Evolutionary conservation across 345 rosid species (phyloP), one percentile per base, ranked within the genome.

Genomic region (Camelina hispida): DNA sequence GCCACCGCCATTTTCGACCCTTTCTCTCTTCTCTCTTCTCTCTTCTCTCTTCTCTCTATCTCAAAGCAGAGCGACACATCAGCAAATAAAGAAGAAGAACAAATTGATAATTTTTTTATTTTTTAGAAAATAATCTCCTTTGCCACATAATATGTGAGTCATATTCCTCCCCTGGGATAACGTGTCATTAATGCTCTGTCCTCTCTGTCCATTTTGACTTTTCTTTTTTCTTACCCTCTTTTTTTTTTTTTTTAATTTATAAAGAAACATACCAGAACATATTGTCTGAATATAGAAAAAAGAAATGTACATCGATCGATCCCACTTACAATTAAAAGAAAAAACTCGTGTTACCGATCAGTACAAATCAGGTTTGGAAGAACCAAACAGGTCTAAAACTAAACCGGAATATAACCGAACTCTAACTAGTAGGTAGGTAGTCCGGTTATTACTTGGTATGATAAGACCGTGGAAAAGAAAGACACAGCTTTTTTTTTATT

Each of bases 1-100:
- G 90, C 83, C 73, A 83, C 87, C 75, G 80, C 84, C 78, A 62
- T 74, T 60, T 42, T 61, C 68, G 47, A 60, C 65, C 57, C 58
- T 9, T 17, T 37, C 40, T 52, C 6, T 20, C 14, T 15, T 9
- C 2, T 69, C 60, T 67, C 68, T 56, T 55, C 25, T 35, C 22
- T 63, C 22, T 15, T 9, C 2, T 69, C 60, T 67, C 68, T 56
- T 55, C 25, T 35, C 22, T 63, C 60, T 34, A 34, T 7, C 7
- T 1, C 37, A 40, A 35, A 65, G 9, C 67, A 47, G 58, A 59
- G 30, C 5, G 71, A 77, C 81, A 58, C 77, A 71, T 71, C 69
- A 68, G 67, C 69, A 28, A 54, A 6, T 1, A 9, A 34, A 34
- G 60, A 54, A 55, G 50, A 1, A 17, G 22, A 53, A 2, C 60